phyloP scores from a whole-genome alignment of 140 eudicot species.

The Cichorium intybus region DNA sequence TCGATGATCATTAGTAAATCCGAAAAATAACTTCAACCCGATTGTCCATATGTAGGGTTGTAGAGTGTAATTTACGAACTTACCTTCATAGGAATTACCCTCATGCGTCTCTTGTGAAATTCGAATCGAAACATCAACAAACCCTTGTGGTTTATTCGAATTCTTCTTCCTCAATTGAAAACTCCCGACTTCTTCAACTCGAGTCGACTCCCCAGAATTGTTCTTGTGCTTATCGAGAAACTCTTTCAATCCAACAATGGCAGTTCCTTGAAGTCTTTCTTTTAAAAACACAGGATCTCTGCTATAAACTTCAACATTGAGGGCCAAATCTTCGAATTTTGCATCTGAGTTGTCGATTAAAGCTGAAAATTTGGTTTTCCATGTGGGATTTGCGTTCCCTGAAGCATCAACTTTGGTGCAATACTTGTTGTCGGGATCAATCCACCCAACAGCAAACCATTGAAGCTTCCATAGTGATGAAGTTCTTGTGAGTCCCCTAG shows the following conservation, averaged over 20 bases:
- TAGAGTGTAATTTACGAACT: not conserved
- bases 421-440: constrained; percentile 74
- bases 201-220: constrained; percentile 40
- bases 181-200: constrained; percentile 80
- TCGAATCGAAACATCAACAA: constrained; percentile 77
- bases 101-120: constrained; percentile 59
- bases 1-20: not conserved
- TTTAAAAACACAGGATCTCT: constrained; percentile 82
- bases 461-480: constrained; percentile 82
- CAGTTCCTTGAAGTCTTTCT: constrained; percentile 71
- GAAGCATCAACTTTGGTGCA: constrained; percentile 84
- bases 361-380: constrained; percentile 83
- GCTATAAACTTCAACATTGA: constrained; percentile 81
- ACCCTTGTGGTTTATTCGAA: constrained; percentile 72
- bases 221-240: constrained; percentile 59
- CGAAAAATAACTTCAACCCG: not conserved
- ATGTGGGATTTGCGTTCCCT: constrained; percentile 74
- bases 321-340: constrained; percentile 42
- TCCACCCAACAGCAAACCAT: constrained; percentile 96
- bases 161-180: constrained; percentile 72
- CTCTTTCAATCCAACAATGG: constrained; percentile 65
- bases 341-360: constrained; percentile 50
- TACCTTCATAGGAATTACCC: constrained; percentile 59
- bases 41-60: no score
- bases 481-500: constrained; percentile 68